Evolutionary conservation across 805 yeast genomes (phyloP).

Genomic region (Nakazawaea ernobii): DNA sequence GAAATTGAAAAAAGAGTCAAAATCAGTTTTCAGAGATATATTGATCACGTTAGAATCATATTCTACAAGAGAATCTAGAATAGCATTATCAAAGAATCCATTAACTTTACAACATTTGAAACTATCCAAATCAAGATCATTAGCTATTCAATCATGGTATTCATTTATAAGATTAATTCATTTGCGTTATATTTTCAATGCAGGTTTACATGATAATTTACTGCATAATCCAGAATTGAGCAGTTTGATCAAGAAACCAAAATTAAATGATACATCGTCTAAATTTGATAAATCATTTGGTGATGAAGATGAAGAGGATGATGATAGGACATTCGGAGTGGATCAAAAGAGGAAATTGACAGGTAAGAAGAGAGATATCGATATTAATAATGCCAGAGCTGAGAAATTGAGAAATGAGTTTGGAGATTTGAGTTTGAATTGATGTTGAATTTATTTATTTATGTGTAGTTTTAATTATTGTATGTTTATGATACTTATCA

Average conservation of each 20-base stretch:
- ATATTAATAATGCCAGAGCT: slow-evolving; percentile 21
- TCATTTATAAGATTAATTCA: slow-evolving; percentile 41
- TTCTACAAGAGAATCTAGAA: slow-evolving; percentile 27
- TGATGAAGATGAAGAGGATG: slow-evolving; percentile 9
- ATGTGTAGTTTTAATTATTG: not conserved
- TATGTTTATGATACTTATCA: no score
- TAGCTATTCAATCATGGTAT: slow-evolving; percentile 46
- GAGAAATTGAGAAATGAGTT: slow-evolving; percentile 17
- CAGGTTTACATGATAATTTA: slow-evolving; percentile 45
- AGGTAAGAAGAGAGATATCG: slow-evolving; percentile 20
- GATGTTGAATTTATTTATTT: not conserved
- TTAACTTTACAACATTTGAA: slow-evolving; percentile 28
- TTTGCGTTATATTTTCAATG: slow-evolving; percentile 45
- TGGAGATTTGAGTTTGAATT: slow-evolving; percentile 13
- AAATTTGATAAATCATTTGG: slow-evolving; percentile 11
- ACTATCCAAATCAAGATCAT: slow-evolving; percentile 37
- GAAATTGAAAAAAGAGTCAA: slow-evolving; percentile 54
- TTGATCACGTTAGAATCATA: slow-evolving; percentile 39
- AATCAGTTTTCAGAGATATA: slow-evolving; percentile 57
- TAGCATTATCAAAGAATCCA: slow-evolving; percentile 22
- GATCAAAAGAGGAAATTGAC: slow-evolving; percentile 14
- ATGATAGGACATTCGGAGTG: slow-evolving; percentile 10
- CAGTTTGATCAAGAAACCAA: slow-evolving; percentile 19
- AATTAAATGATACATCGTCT: slow-evolving; percentile 9
- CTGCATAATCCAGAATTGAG: slow-evolving; percentile 30